These are phyloP conservation scores for Kalmusia sp. DNA, from an alignment of 2,329 filamentous ascomycete species.

Conservation along the genomic window DNA sequence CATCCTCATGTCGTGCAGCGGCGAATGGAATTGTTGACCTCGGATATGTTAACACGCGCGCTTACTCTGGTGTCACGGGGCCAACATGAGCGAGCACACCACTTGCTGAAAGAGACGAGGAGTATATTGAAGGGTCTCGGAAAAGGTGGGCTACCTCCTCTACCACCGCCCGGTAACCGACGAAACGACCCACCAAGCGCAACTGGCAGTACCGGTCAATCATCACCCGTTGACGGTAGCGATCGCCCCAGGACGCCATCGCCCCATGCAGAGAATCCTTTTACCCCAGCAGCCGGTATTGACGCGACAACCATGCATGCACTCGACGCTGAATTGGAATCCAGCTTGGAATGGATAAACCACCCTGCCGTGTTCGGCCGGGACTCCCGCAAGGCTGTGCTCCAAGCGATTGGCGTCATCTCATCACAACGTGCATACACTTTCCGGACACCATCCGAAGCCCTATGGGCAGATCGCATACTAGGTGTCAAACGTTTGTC, in stretches of 20 bases:
- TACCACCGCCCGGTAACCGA: conserved; percentile 67
- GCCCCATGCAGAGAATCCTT: conserved; percentile 55
- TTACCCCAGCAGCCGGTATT: conserved; percentile 73
- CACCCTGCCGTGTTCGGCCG: conserved; percentile 94
- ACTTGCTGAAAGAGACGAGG: conserved; percentile 88
- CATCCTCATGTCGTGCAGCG: conserved; percentile 95
- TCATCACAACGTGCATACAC: conserved; percentile 93
- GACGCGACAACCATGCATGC: conserved; percentile 82
- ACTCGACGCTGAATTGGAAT: conserved; percentile 88
- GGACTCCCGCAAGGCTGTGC: conserved; percentile 91
- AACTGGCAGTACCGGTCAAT: conserved; percentile 45
- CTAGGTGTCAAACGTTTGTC: conserved; percentile 81
- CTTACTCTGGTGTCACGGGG: conserved; percentile 88
- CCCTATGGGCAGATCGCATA: conserved; percentile 85
- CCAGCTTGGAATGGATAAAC: conserved; percentile 94
- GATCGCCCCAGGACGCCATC: conserved; percentile 47
- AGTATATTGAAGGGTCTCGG: conserved; percentile 95
- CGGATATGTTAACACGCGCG: conserved; percentile 94
- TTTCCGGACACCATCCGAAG: conserved; percentile 87
- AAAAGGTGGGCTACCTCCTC: conserved; percentile 90
- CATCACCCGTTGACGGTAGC: conserved; percentile 47
- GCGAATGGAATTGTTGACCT: conserved; percentile 96
- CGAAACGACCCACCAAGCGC: conserved; percentile 49
- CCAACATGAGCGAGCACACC: conserved; percentile 92
- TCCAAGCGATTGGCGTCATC: conserved; percentile 96